These are phyloP conservation scores for Volvox reticuliferus DNA, from an alignment of 139 green algal species.

Conservation along the genomic window DNA sequence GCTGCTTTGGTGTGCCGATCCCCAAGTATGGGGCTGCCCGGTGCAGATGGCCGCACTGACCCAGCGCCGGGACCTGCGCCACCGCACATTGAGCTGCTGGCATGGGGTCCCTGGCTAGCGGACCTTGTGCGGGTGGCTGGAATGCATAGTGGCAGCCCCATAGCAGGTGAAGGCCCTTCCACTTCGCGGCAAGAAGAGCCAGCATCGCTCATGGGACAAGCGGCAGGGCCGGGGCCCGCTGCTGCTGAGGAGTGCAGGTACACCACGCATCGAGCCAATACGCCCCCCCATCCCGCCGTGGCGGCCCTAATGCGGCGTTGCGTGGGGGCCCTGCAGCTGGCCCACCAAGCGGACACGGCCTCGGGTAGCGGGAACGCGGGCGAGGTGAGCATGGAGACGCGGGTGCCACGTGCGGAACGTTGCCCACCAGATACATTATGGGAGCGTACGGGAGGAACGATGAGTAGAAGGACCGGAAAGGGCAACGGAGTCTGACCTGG, in stretches of 20 bases:
- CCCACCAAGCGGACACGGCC: neutral
- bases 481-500: too few species aligned
- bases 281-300: neutral
- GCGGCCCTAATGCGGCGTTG: constrained; percentile 31
- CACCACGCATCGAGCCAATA: too few species aligned
- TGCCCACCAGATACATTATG: too few species aligned
- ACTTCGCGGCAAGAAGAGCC: too few species aligned
- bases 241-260: neutral
- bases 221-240: neutral
- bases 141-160: too few species aligned
- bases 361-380: neutral
- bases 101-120: constrained; percentile 27
- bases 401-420: too few species aligned
- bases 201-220: too few species aligned
- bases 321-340: constrained; percentile 22
- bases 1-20: neutral
- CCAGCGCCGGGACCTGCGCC: neutral
- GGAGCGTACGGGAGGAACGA: too few species aligned
- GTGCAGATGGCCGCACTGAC: neutral
- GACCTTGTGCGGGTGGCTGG: neutral
- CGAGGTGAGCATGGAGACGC: neutral
- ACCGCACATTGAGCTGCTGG: constrained; percentile 29
- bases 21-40: neutral
- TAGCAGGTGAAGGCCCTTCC: too few species aligned
- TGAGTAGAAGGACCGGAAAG: too few species aligned